Conservation (phyloP, 495 filamentous ascomycete species). For the Talaromyces trachyspermus region DNA sequence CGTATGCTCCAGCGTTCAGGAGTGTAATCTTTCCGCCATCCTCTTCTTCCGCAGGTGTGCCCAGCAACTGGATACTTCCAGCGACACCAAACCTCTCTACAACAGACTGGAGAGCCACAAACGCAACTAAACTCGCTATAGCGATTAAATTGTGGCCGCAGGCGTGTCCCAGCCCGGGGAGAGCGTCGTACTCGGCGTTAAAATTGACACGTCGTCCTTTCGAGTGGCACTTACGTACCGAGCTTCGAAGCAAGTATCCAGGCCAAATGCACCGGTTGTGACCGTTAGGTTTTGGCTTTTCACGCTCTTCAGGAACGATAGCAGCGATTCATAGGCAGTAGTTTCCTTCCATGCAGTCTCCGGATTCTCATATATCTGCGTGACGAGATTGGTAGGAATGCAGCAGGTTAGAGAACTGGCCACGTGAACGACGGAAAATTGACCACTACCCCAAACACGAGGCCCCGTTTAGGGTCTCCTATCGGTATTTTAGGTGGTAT, state of each 20-base stretch:
- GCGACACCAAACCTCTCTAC: constrained; percentile 38
- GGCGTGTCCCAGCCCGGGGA: constrained; percentile 56
- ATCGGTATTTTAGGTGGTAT: too few relatives aligned
- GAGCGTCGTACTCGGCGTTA: constrained; percentile 46
- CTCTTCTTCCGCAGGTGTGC: constrained; percentile 66
- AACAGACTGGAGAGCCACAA: constrained; percentile 46
- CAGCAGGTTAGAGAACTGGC: too few relatives aligned
- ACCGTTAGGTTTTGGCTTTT: constrained; percentile 48
- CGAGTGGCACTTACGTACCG: constrained; percentile 20
- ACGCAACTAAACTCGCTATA: constrained; percentile 51
- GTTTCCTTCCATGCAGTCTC: constrained; percentile 52
- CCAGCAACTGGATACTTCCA: constrained; percentile 56
- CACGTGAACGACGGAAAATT: too few relatives aligned
- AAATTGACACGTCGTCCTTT: constrained; percentile 34
- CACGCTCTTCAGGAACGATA: constrained; percentile 46
- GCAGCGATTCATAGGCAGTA: constrained; percentile 50
- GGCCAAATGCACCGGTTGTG: constrained; percentile 41
- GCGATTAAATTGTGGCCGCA: constrained; percentile 68
- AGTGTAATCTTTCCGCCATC: constrained; percentile 64
- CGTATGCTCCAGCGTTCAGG: constrained; percentile 55
- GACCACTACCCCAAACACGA: too few relatives aligned
- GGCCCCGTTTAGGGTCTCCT: too few relatives aligned
- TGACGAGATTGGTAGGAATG: too few relatives aligned
- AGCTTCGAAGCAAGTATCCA: constrained; percentile 34
- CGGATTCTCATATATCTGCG: constrained; percentile 55